A percentile compares a stretch with the other conserved stretches of the same genome.
Evolutionary conservation across 1,139 yeast species (phyloP).

Genomic region (Arxiozyma slooffiae): DNA sequence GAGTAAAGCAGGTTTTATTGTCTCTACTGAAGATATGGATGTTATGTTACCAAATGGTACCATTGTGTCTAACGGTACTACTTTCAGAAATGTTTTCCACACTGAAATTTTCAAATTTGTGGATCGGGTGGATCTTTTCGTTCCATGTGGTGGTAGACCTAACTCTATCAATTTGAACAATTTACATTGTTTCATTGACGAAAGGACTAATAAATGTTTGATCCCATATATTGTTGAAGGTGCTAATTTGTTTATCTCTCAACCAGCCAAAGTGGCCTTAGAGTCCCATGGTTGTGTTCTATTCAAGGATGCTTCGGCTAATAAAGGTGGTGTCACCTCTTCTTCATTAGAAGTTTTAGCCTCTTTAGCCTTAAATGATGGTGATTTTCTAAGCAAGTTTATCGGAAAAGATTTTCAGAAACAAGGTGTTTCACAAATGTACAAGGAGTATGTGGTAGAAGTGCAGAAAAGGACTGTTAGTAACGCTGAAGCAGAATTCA

Average conservation of each 20-base stretch:
- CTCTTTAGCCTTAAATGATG: constrained; percentile 83
- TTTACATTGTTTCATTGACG: constrained; percentile 62
- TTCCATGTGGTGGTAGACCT: constrained; percentile 99
- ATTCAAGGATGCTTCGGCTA: constrained; percentile 93
- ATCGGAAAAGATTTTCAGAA: constrained; percentile 32
- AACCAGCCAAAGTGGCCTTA: constrained; percentile 76
- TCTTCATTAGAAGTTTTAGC: constrained; percentile 93
- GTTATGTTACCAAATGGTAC: constrained; percentile 66
- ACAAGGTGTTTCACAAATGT: constrained; percentile 49
- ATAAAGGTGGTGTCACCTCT: constrained; percentile 97
- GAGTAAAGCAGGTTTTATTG: constrained; percentile 66
- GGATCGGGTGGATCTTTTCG: constrained; percentile 67
- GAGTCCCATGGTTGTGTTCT: constrained; percentile 81
- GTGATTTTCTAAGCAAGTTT: constrained; percentile 54
- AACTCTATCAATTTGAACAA: constrained; percentile 87
- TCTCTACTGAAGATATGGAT: constrained; percentile 80
- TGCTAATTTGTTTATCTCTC: constrained; percentile 91
- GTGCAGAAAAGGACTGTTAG: constrained; percentile 66
- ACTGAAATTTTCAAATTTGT: constrained; percentile 60
- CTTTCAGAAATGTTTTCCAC: constrained; percentile 91
- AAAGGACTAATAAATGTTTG: constrained; percentile 62
- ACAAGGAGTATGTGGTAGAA: constrained; percentile 69
- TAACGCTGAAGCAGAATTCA: constrained; percentile 80
- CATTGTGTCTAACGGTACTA: constrained; percentile 69
- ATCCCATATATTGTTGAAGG: constrained; percentile 94